A percentile compares a stretch with the other conserved stretches of the same genome.
phyloP scores from a whole-genome alignment of 169 alveolate genomes.

The Babesia sp. region DNA sequence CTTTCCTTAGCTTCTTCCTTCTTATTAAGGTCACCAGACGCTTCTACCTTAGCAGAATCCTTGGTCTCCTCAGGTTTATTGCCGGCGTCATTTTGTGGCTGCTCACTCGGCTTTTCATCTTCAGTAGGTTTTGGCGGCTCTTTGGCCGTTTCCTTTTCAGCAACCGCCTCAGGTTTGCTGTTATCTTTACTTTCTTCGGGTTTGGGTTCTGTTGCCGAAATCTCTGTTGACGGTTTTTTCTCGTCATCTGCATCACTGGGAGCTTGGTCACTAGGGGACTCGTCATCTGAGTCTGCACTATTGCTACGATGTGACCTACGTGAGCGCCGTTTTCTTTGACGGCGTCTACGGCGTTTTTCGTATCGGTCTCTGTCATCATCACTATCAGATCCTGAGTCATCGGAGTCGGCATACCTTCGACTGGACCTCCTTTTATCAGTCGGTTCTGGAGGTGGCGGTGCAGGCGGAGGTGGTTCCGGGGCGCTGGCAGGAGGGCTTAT shows the following conservation, averaged over 20 bases:
- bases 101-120: background rate
- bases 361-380: background rate
- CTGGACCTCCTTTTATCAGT: background rate
- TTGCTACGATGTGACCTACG: background rate
- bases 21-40: background rate
- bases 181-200: conserved; percentile 18
- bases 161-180: background rate
- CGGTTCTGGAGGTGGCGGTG: conserved; percentile 27
- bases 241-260: conserved; percentile 21
- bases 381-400: background rate
- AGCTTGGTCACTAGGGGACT: background rate
- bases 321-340: conserved; percentile 21
- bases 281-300: background rate
- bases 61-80: background rate
- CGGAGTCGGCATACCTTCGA: background rate
- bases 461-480: conserved; percentile 58
- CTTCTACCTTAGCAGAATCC: background rate
- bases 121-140: background rate
- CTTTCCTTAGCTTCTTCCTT: conserved; percentile 12
- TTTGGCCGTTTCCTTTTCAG: background rate
- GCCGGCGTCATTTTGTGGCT: conserved; percentile 15
- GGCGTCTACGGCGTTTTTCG: background rate
- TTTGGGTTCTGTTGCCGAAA: conserved; percentile 8
- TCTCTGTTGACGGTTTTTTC: conserved; percentile 26
- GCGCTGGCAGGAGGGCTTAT: background rate